Base-by-base conservation (phyloP, 2,329 filamentous ascomycete species). In the Nemania sp. region DNA sequence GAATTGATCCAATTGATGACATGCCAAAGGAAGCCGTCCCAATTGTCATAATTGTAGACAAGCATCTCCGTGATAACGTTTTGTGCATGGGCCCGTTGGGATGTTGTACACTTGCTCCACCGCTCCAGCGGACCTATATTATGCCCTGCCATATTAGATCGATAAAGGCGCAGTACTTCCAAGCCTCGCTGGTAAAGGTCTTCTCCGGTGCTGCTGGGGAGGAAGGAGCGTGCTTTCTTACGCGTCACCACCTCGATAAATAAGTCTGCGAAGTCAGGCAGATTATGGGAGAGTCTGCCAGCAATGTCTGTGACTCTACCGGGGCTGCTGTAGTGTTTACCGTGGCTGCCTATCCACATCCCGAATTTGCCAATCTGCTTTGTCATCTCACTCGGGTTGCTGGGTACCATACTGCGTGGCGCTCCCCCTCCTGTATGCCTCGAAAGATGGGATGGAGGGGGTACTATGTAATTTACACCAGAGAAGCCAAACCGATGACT, bases 291-390 rank as follows among this genome's bases (percentile, higher is more conserved):
- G 18, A 59, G 43, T 35, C 56, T 49, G 3, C 13, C 8, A 2
- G 56, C 56, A 35, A 49, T 15, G 5, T 51, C 56, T 5, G 43
- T 59, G 13, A 35, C n/a, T 35, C 26, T 59, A n/a, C 26, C 56
- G 20, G 26, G 2, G n/a, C 10, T 15, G 26, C 7, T 8, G 10
- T 18, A 35, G 15, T 26, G 13, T 27, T 22, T 6, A 4, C 1
- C 45, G 13, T 58, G 41, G 41, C 27, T 41, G 11, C 6, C n/a
- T 22, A 32, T 15, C 55, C 55, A 58, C 11, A 13, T 22, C 11
- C 6, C 6, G 10, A 59, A 59, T 32, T 2, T 22, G 10, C 0
- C 2, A 26, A 59, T n/a, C n/a, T n/a, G n/a, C n/a, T n/a, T n/a
- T n/a, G n/a, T n/a, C n/a, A n/a, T n/a, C n/a, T n/a, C n/a, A n/a